Evolutionary conservation across 2,329 filamentous ascomycete genomes (phyloP), one percentile per base, ranked within the genome.

Genomic region (Tolypocladium pustulatum): DNA sequence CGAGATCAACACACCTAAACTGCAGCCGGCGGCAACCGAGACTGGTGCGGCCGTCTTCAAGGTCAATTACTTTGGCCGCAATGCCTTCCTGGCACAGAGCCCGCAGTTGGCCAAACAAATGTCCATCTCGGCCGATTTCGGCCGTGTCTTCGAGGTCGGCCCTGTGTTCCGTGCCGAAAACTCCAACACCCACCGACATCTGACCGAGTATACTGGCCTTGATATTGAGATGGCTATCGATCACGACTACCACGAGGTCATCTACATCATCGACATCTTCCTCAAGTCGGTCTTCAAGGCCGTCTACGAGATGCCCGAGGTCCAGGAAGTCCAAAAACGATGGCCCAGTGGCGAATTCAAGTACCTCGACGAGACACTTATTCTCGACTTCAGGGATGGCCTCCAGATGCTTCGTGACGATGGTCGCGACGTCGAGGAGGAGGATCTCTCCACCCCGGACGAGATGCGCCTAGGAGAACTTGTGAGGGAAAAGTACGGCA

Each of bases 71-170:
- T 97, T 97, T 75, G 89, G 86, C 36, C 85, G 92, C 57, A 84
- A 84, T 25, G 92, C 91, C 3, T 97, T 94, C 77, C 76, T 97
- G 17, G 92, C 92, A 0, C 92, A 97, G 75, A 95, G 90, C 61
- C 92, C 92, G 8, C 92, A 97, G 72, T 74, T 97, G 63, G 89
- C 90, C 57, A 97, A 97, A 76, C 92, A 97, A 73, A 93, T 96
- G 89, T 84, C 86, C 56, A 91, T 97, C 46, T 90, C 91, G 6
- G 87, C 91, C 34, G 92, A 97, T 70, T 94, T 96, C 69, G 87
- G 88, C 59, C 85, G 87, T 56, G 92, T 97, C 8, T 97, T 93
- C 67, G 92, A 97, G 65, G 69, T 79, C 58, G 70, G 76, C 59
- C 71, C 65, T 6, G 91, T 97, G 8, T 97, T 97, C 80, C 86